Percentiles rank a stretch among this genome's conserved stretches.
phyloP scores from a whole-genome alignment of 345 rosid genomes.

The Gossypium mustelinum region DNA sequence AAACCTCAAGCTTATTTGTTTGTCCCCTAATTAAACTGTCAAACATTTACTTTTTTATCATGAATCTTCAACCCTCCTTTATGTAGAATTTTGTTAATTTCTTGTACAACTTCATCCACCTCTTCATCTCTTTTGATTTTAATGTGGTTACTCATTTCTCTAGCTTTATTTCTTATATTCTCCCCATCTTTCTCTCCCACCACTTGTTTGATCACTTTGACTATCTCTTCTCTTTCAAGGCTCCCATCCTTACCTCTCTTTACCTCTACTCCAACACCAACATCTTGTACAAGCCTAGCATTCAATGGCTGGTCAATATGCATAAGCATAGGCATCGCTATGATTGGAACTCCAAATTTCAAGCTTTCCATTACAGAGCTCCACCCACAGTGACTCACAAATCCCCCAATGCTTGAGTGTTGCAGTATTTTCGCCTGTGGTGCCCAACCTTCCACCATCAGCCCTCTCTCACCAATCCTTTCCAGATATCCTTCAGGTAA shows the following conservation, averaged over 20 bases:
- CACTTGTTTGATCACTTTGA: constrained; percentile 17
- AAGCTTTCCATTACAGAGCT: constrained; percentile 32
- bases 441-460: constrained; percentile 33
- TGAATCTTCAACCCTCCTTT: background rate
- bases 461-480: constrained; percentile 24
- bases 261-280: constrained; percentile 35
- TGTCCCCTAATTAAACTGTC: no score
- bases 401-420: constrained; percentile 27
- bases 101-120: constrained; percentile 21
- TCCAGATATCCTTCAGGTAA: constrained; percentile 28
- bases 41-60: no score
- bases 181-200: constrained; percentile 19
- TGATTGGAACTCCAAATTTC: constrained; percentile 31
- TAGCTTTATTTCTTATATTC: constrained; percentile 20
- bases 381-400: constrained; percentile 48
- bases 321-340: constrained; percentile 31
- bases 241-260: constrained; percentile 15
- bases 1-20: no score
- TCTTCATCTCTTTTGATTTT: constrained; percentile 26
- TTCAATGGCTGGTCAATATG: constrained; percentile 36
- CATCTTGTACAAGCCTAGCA: constrained; percentile 27
- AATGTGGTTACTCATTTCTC: constrained; percentile 27
- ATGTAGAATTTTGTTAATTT: constrained; percentile 6
- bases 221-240: constrained; percentile 21
- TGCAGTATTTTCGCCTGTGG: constrained; percentile 32